Evolutionary conservation across 2,329 filamentous ascomycete species (phyloP).

Genomic region (Madurella mycetomatis): DNA sequence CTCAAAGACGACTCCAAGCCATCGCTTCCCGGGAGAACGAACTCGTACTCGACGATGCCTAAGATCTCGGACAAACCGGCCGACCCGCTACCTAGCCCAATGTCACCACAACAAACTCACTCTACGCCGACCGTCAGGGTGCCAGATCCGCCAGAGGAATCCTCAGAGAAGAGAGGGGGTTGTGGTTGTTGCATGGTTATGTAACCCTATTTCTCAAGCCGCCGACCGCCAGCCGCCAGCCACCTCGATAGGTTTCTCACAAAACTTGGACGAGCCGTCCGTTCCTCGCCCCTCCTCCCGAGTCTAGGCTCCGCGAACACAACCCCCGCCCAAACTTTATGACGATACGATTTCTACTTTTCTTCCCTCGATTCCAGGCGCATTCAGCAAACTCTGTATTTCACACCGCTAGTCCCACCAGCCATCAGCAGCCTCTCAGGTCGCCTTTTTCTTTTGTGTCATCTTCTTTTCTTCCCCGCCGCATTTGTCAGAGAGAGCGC

Average conservation of each 20-base stretch:
- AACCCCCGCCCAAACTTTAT: constrained; percentile 10
- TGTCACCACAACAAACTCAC: constrained; percentile 41
- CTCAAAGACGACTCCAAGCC: constrained; percentile 49
- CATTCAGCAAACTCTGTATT: constrained; percentile 13
- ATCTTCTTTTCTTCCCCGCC: too few species aligned
- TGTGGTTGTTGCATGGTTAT: constrained; percentile 73
- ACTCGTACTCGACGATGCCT: constrained; percentile 61
- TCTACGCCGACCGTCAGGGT: constrained; percentile 44
- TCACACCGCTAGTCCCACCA: neutral
- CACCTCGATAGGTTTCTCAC: neutral
- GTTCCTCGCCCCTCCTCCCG: too few species aligned
- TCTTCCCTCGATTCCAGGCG: constrained; percentile 13
- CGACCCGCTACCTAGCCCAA: constrained; percentile 42
- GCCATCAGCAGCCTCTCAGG: too few species aligned
- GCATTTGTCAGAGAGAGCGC: too few species aligned
- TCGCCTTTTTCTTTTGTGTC: too few species aligned
- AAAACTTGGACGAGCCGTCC: neutral
- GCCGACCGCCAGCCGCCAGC: neutral
- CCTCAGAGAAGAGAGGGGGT: constrained; percentile 48
- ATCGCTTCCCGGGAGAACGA: constrained; percentile 41
- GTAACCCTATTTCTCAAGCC: constrained; percentile 41
- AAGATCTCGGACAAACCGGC: constrained; percentile 48
- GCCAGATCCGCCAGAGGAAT: constrained; percentile 51
- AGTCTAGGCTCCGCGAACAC: neutral
- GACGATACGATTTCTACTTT: constrained; percentile 13